A percentile compares a stretch with the other conserved stretches of the same genome.
These are phyloP conservation scores for Backusella westeae DNA, from an alignment of 192 early-diverging fungal species.

Conservation along the genomic window DNA sequence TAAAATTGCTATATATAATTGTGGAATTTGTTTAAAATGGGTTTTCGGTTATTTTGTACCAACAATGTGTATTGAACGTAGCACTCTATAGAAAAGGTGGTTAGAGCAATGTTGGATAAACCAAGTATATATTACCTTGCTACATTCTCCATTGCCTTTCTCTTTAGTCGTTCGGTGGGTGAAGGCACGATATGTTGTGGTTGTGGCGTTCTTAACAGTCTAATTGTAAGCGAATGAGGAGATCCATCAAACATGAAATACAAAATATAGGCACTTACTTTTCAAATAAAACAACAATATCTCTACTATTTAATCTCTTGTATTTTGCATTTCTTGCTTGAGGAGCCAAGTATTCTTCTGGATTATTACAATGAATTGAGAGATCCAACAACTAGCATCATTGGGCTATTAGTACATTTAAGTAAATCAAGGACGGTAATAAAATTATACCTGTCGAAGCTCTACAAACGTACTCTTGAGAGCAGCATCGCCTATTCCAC, in stretches of 20 bases:
- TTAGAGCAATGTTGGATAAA: background rate
- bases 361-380: slow-evolving; percentile 58
- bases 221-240: background rate
- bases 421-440: no score
- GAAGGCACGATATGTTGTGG: slow-evolving; percentile 6
- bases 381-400: slow-evolving; percentile 56
- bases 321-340: slow-evolving; percentile 62
- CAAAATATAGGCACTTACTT: slow-evolving; percentile 59
- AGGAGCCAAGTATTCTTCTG: slow-evolving; percentile 73
- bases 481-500: slow-evolving; percentile 58
- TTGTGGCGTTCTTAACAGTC: slow-evolving; percentile 22
- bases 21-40: no score
- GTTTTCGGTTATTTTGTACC: background rate
- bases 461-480: slow-evolving; percentile 66
- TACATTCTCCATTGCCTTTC: slow-evolving; percentile 47
- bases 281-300: slow-evolving; percentile 71
- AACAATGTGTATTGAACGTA: background rate
- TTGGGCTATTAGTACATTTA: no score
- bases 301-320: slow-evolving; percentile 54
- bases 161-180: slow-evolving; percentile 21
- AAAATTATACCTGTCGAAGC: slow-evolving; percentile 60
- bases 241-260: background rate
- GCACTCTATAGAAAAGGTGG: background rate
- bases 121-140: slow-evolving; percentile 28
- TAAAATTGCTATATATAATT: background rate